Base-by-base conservation (phyloP, 352 stramenopile species). In the Globisporangium nagaii region DNA sequence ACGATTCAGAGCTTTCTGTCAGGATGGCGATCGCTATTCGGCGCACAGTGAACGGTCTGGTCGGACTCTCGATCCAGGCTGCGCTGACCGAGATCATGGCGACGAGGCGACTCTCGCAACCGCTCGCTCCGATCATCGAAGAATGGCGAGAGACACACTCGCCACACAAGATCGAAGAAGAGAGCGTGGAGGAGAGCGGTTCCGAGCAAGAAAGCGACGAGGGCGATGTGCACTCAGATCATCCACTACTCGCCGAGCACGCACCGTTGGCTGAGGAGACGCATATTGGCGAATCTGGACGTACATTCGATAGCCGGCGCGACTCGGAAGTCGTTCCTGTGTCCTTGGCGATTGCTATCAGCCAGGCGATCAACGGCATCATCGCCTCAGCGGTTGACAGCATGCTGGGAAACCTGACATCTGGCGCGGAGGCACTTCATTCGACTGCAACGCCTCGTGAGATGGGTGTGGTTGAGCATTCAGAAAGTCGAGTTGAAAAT, bases 11-110 rank as follows among this genome's bases (percentile, higher is more conserved):
- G 20, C 63, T 82, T 25, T 51, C 68, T n/a, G 56, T 73, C 0
- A 41, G 58, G 25, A 82, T 79, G 68, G 70, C 68, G 13, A 57
- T 78, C 30, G 63, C 69, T 15, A 66, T 79, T 39, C 63, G 65
- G 3, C 53, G 63, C 49, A 49, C 59, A 19, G 69, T 82, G 9
- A 66, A 65, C 45, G 66, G 63, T 25, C 39, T 82, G 30, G 79
- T 82, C 36, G 71, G 63, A 2, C 48, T 73, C 28, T 78, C 71
- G 0, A 63, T 82, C n/a, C 66, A 82, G 55, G 52, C 66, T 20
- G 66, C 53, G 34, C 11, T 82, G 9, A 53, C 54, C 27, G 50
- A 73, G 3, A 51, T 75, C 19, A 71, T 68, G 37, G 58, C 56
- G 9, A 57, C 53, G 3, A 63, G 60, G 15, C 63, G 60, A 5